phyloP scores from a whole-genome alignment of 345 rosid species.

The Populus alba region DNA sequence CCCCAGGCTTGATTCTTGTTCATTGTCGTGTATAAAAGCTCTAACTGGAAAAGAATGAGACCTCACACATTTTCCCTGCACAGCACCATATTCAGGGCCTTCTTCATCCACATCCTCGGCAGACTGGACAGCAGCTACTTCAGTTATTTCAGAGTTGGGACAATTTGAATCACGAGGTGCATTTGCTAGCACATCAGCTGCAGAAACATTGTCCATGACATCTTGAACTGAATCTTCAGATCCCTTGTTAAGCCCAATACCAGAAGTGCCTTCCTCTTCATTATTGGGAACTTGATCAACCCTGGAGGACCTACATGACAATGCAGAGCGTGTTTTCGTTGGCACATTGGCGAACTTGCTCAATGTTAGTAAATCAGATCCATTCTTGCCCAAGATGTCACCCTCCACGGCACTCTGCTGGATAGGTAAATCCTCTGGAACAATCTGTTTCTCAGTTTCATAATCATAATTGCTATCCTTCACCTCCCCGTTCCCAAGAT shows the following conservation, averaged over 20 bases:
- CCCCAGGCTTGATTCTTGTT: slow-evolving; percentile 39
- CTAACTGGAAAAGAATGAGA: slow-evolving; percentile 61
- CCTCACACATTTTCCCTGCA: slow-evolving; percentile 45
- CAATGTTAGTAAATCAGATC: slow-evolving; percentile 54
- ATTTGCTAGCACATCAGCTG: slow-evolving; percentile 22
- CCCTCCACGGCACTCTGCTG: slow-evolving; percentile 27
- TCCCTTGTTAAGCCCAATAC: slow-evolving; percentile 32
- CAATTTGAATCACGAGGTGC: slow-evolving; percentile 29
- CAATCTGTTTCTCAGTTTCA: slow-evolving; percentile 44
- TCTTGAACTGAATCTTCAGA: slow-evolving; percentile 35
- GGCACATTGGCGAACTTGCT: slow-evolving; percentile 84
- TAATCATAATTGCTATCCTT: slow-evolving; percentile 31
- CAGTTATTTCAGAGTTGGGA: slow-evolving; percentile 38
- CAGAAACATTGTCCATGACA: slow-evolving; percentile 33
- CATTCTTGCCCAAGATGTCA: slow-evolving; percentile 39
- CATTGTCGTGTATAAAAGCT: slow-evolving; percentile 39
- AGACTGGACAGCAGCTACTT: slow-evolving; percentile 24
- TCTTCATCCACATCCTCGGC: slow-evolving; percentile 35
- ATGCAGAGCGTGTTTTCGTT: slow-evolving; percentile 77
- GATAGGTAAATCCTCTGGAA: slow-evolving; percentile 31
- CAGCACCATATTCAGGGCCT: slow-evolving; percentile 34
- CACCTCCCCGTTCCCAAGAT: slow-evolving; percentile 42
- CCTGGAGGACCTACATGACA: slow-evolving; percentile 45
- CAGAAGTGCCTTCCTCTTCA: slow-evolving; percentile 41
- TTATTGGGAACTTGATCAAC: slow-evolving; percentile 33